These are phyloP conservation scores for Camelina neglecta DNA, from an alignment of 345 rosid genomes.

Conservation along the genomic window DNA sequence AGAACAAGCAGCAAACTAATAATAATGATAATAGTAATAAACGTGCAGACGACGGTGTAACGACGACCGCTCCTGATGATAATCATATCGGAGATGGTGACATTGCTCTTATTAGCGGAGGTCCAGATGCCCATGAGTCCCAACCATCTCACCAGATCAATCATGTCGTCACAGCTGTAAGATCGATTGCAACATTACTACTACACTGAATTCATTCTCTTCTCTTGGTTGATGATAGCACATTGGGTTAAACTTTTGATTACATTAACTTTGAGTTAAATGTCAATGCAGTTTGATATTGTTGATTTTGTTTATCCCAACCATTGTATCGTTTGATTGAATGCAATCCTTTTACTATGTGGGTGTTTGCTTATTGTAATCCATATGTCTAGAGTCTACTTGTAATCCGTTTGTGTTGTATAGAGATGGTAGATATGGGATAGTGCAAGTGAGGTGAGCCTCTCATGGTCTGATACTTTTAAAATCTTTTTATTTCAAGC, in stretches of 20 bases:
- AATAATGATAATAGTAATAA: conserved; percentile 8
- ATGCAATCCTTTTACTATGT: not conserved
- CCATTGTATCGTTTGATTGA: conserved; percentile 7
- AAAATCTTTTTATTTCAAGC: conserved; percentile 21
- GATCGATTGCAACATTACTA: conserved; percentile 10
- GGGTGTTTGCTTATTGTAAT: conserved; percentile 7
- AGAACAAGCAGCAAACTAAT: conserved; percentile 53
- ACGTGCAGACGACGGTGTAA: conserved; percentile 40
- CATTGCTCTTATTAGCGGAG: conserved; percentile 40
- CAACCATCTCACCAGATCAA: conserved; percentile 37
- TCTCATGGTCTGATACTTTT: conserved; percentile 19
- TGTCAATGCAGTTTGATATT: conserved; percentile 12
- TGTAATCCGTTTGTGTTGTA: conserved; percentile 9
- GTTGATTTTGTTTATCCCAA: not conserved
- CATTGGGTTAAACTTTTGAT: not conserved
- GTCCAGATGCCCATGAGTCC: conserved; percentile 25
- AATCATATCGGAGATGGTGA: conserved; percentile 43
- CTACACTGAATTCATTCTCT: not conserved
- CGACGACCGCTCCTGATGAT: conserved; percentile 30
- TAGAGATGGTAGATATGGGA: conserved; percentile 23
- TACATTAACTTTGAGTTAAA: not conserved
- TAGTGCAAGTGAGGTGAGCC: not conserved
- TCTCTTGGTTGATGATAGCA: not conserved
- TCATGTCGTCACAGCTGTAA: conserved; percentile 48
- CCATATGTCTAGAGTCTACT: not conserved